Evolutionary conservation across 1,139 yeast genomes (phyloP).

Genomic region (Candida tetrigidarum): DNA sequence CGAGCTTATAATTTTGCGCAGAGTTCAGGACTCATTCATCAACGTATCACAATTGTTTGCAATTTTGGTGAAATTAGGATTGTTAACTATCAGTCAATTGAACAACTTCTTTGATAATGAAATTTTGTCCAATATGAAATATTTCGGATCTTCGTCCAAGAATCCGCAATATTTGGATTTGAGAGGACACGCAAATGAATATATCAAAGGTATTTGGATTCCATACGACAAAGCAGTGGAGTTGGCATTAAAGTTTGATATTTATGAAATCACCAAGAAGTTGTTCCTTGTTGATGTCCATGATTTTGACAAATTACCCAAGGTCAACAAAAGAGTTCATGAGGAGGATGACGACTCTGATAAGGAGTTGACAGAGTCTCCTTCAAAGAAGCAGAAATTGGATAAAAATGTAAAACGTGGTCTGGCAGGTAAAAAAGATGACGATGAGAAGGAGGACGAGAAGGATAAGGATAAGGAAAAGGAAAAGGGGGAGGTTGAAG

Average conservation of each 20-base stretch:
- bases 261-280: slow-evolving; percentile 43
- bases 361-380: slow-evolving; percentile 31
- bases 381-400: slow-evolving; percentile 34
- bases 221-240: slow-evolving; percentile 50
- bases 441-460: too few species aligned
- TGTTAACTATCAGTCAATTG: slow-evolving; percentile 29
- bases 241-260: slow-evolving; percentile 44
- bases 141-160: slow-evolving; percentile 21
- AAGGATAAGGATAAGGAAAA: too few species aligned
- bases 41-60: slow-evolving; percentile 44
- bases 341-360: slow-evolving; percentile 17
- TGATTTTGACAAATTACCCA: slow-evolving; percentile 46
- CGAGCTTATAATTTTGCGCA: slow-evolving; percentile 35
- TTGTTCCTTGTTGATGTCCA: slow-evolving; percentile 51
- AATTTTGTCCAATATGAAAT: slow-evolving; percentile 37
- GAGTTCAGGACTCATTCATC: slow-evolving; percentile 50
- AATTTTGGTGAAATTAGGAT: slow-evolving; percentile 35
- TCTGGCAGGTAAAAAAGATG: neutral
- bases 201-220: slow-evolving; percentile 45
- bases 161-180: slow-evolving; percentile 36
- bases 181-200: slow-evolving; percentile 27
- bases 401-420: neutral
- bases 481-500: too few species aligned
- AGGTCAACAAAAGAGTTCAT: slow-evolving; percentile 21
- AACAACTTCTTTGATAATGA: slow-evolving; percentile 38